These are phyloP conservation scores for Gracilaria gracilis DNA, from an alignment of 23 red algal species.

Conservation along the genomic window DNA sequence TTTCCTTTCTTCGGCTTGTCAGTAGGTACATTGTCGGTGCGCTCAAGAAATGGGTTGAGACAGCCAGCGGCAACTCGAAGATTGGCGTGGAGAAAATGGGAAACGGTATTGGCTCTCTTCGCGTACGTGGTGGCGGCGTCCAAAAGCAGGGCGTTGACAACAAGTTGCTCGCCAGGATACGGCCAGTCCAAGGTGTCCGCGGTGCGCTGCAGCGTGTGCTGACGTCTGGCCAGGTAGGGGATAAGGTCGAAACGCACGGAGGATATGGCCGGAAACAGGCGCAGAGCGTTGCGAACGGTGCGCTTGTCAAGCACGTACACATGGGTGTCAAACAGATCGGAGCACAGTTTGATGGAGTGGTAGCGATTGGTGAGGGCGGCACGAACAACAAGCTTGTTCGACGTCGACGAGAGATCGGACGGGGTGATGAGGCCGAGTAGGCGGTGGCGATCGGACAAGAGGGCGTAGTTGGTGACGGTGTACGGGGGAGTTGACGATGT, in stretches of 20 bases:
- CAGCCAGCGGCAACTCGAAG: conserved; percentile 31
- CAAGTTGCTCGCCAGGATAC: conserved; percentile 19
- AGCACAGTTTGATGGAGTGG: conserved; percentile 33
- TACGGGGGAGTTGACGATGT: background rate
- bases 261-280: conserved; percentile 34
- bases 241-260: conserved; percentile 62
- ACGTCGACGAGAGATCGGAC: conserved; percentile 7
- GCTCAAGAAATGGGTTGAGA: background rate
- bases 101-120: conserved; percentile 44
- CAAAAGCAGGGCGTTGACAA: conserved; percentile 34
- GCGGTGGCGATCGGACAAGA: conserved; percentile 21
- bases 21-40: background rate
- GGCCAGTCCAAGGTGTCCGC: conserved; percentile 37
- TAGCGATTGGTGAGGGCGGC: conserved; percentile 46
- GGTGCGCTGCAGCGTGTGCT: conserved; percentile 35
- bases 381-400: conserved; percentile 5
- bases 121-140: conserved; percentile 1
- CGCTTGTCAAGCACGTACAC: conserved; percentile 46
- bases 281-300: conserved; percentile 19
- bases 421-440: conserved; percentile 35
- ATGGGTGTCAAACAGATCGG: conserved; percentile 61
- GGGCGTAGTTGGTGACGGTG: conserved; percentile 41
- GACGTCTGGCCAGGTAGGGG: conserved; percentile 60
- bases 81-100: conserved; percentile 23
- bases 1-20: conserved; percentile 54